Evolutionary conservation across 305 asterid species (phyloP).

Genomic region (Solanum chacoense): DNA sequence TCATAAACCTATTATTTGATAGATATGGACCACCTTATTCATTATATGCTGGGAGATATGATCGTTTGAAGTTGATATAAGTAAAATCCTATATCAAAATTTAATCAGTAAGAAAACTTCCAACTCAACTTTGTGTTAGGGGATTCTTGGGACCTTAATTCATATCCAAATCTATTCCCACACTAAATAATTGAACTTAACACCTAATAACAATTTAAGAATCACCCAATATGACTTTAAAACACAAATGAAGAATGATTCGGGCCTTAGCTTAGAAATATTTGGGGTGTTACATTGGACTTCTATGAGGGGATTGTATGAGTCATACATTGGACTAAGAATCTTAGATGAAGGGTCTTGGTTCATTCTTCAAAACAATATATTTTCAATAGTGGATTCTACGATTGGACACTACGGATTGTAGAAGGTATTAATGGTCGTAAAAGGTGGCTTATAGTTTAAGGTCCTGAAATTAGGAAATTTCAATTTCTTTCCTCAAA

Average conservation of each 20-base stretch:
- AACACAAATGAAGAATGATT: no score
- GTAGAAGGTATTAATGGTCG: neutral
- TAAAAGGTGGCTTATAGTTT: neutral
- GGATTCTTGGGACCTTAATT: neutral
- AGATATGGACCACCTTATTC: neutral
- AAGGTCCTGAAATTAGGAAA: neutral
- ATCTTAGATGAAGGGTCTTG: neutral
- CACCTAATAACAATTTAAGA: neutral
- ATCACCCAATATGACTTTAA: neutral
- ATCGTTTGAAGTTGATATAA: neutral
- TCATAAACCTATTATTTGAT: neutral
- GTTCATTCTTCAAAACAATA: neutral
- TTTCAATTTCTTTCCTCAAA: neutral
- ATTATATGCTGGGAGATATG: neutral
- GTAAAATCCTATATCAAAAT: neutral
- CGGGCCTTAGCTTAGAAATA: neutral
- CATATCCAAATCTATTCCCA: neutral
- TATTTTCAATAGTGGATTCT: neutral
- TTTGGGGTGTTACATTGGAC: neutral
- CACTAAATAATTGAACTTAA: neutral
- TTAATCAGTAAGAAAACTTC: neutral
- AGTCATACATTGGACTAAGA: neutral
- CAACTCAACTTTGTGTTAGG: neutral
- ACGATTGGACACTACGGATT: neutral
- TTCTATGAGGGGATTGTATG: neutral